A percentile compares a stretch with the other conserved stretches of the same genome.
Conservation (phyloP, 2,329 filamentous ascomycete genomes). For the Neoarthrinium moseri region DNA sequence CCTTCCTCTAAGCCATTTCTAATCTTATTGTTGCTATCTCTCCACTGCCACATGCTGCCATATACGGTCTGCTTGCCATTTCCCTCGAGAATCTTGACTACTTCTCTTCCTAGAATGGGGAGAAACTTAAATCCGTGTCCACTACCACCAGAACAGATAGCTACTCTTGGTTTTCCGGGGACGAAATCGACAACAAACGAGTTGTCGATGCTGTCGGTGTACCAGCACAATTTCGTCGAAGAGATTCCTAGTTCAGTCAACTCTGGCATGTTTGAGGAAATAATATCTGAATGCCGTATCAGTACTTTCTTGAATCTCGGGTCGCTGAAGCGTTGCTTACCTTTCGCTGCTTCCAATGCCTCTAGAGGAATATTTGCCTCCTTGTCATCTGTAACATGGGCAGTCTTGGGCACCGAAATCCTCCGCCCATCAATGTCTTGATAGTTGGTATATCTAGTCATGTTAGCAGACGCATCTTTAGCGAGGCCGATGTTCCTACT, state of each 20-base stretch:
- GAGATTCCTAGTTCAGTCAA: slow-evolving; percentile 36
- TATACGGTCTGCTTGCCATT: slow-evolving; percentile 22
- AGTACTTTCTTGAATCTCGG: too few relatives aligned
- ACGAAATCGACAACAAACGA: slow-evolving; percentile 52
- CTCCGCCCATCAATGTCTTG: slow-evolving; percentile 13
- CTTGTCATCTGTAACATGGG: slow-evolving; percentile 24
- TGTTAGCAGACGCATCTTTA: background rate
- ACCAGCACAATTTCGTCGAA: slow-evolving; percentile 48
- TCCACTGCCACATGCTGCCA: slow-evolving; percentile 27
- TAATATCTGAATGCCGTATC: slow-evolving; percentile 25
- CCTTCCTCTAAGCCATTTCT: slow-evolving; percentile 28
- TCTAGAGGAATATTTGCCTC: slow-evolving; percentile 23
- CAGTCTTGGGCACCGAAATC: slow-evolving; percentile 38
- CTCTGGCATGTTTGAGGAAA: slow-evolving; percentile 42
- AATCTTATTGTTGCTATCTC: slow-evolving; percentile 9
- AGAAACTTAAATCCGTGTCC: slow-evolving; percentile 39
- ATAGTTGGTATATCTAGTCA: slow-evolving; percentile 36
- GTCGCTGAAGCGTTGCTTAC: slow-evolving; percentile 29
- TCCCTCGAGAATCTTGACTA: slow-evolving; percentile 27
- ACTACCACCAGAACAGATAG: slow-evolving; percentile 60
- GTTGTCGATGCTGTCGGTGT: slow-evolving; percentile 54
- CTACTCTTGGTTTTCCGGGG: slow-evolving; percentile 36
- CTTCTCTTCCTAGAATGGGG: slow-evolving; percentile 27
- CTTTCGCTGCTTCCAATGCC: slow-evolving; percentile 25
- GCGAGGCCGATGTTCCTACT: too few relatives aligned